Base-by-base conservation (phyloP, 2,329 filamentous ascomycete genomes). In the Phoma sp. region DNA sequence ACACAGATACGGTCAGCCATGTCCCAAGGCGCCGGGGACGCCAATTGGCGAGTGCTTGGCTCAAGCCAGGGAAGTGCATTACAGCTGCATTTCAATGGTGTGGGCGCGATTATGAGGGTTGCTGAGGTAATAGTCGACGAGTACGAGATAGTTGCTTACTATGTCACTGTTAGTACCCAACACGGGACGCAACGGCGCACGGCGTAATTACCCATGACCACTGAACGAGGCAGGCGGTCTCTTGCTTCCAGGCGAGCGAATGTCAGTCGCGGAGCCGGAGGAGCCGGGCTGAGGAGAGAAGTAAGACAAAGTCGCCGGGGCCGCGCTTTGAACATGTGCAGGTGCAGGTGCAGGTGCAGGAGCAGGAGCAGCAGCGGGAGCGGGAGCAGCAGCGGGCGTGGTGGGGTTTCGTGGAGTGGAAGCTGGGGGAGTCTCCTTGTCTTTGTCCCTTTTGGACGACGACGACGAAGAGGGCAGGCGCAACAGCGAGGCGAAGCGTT, bases 201-300 rank as follows among this genome's bases (percentile, higher is more conserved):
- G 17, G 43, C 22, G 43, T 48, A 51, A 36, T 51, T 57, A 57
- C 53, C 53, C 79, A 76, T 80, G 74, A 48, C 76, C 78, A 61
- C 77, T 80, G 59, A 76, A 76, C 43, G 80, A 81, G 22, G 79
- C 79, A 36, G 80, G 80, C 27, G 79, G 74, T 60, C 76, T 70
- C 70, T 74, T 74, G 32, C 60, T 52, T 36, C 59, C 61, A 19
- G 72, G 68, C 45, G 69, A 73, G 61, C 70, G 69, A 33, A 65
- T 37, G 35, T 73, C 71, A 39, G 62, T 67, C 55, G 60, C 64
- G 32, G 70, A 51, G 46, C 52, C 46, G 31, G 52, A 65, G 3
- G 69, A 44, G 41, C 62, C 55, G 32, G 69, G 56, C 54, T 72
- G 69, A 6, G 70, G 62, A n/a, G 67, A 65, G 48, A 73, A 74